Base-by-base conservation (phyloP, 176 grass and related monocot species). In the Ananas comosus region DNA sequence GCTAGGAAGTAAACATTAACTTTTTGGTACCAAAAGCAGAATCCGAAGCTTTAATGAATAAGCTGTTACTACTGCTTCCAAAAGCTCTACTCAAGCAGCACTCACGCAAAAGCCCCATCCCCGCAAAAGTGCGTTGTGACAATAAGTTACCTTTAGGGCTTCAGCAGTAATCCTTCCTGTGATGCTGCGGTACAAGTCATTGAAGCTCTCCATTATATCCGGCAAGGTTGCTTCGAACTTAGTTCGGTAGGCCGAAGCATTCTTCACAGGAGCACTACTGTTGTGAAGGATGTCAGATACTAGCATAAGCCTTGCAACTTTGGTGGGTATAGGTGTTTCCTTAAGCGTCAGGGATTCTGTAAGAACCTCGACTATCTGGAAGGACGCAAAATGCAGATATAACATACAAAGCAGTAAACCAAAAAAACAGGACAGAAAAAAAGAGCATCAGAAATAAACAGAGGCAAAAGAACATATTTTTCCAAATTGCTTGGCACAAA, bases 241-340 rank as follows among this genome's bases (percentile, higher is more conserved):
- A 9, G 94, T 99, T 23, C 94, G 87, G 53, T 90, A 99, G 13
- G 90, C 90, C 64, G 87, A 99, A 70, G 94, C 94, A 73, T 99
- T 93, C 78, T 99, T 99, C 74, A 99, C 90, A 9, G 94, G 87
- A 75, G 94, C 87, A 28, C 94, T 99, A 79, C 90, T 99, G 63
- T 99, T 99, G 65, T 99, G 94, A 74, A 99, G 87, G 69, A 99
- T 99, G 56, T 93, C 94, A 25, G 94, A 99, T 66, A 99, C 82
- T 68, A 99, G 72, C 90, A 99, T 99, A 74, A 99, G 82, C 68
- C 94, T 86, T 64, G 94, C 94, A 75, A 99, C 94, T 78, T 99
- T 99, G 64, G 90, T 93, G 63, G 90, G 94, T 64, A 99, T 88
- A 74, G 90, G 68, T 12, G 94, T 91, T 75, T 99, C 94, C 77